Percentiles rank a stretch among this genome's conserved stretches.
phyloP scores from a whole-genome alignment of 495 filamentous ascomycete species.

The Penicillium ochrochloron region DNA sequence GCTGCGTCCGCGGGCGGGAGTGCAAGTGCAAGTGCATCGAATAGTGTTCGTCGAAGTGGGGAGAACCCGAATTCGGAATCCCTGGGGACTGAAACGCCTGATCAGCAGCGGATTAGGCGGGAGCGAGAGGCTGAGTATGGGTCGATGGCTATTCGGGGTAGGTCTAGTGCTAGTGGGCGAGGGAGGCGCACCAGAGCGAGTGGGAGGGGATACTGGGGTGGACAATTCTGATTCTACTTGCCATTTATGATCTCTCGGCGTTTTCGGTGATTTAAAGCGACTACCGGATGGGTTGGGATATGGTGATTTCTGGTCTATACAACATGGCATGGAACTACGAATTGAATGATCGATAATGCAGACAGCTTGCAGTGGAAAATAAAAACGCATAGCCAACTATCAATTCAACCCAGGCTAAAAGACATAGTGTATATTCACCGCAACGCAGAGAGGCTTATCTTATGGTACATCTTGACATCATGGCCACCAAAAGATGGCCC shows the following conservation, averaged over 20 bases:
- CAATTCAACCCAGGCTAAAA: neutral
- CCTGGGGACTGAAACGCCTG: constrained; percentile 15
- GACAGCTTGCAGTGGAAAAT: neutral
- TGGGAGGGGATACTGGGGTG: constrained; percentile 26
- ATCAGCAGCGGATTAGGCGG: constrained; percentile 23
- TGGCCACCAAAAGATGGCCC: constrained; percentile 9
- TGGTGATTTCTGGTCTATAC: no score
- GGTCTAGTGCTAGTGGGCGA: constrained; percentile 30
- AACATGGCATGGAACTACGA: neutral
- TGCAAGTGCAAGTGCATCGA: neutral
- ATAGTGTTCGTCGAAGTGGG: neutral
- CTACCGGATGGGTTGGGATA: neutral
- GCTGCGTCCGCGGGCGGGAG: constrained; percentile 3
- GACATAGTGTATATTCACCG: constrained; percentile 2
- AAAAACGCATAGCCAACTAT: neutral
- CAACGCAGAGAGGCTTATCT: constrained; percentile 17
- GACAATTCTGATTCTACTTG: constrained; percentile 3
- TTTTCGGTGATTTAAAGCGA: neutral
- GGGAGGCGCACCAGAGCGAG: constrained; percentile 21
- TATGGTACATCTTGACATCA: constrained; percentile 31
- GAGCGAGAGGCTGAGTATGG: constrained; percentile 39
- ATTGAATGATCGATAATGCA: neutral
- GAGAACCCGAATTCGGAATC: neutral
- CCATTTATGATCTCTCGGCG: neutral
- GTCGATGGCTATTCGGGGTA: constrained; percentile 39